Percentiles rank a stretch among this genome's conserved stretches.
Evolutionary conservation across 2,329 filamentous ascomycete species (phyloP).

Genomic region (Penicillium sp.): DNA sequence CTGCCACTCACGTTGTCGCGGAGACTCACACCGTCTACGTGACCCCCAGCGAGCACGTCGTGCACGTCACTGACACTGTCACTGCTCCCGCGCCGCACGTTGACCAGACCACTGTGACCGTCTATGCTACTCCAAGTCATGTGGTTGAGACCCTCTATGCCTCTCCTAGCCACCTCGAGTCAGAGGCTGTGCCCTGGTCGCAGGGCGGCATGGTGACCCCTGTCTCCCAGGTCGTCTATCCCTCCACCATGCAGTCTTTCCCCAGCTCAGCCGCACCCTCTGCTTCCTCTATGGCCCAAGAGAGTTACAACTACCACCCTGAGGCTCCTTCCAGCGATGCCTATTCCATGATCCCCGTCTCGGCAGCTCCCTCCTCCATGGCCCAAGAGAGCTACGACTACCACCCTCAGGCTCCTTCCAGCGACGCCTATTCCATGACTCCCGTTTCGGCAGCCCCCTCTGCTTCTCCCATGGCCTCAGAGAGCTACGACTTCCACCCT

Average conservation of each 20-base stretch:
- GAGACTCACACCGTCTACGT: slow-evolving; percentile 14
- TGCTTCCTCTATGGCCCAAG: too few relatives aligned
- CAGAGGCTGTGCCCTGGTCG: not conserved
- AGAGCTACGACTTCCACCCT: too few relatives aligned
- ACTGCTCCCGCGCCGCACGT: slow-evolving; percentile 2
- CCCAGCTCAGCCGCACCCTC: not conserved
- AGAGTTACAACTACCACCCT: too few relatives aligned
- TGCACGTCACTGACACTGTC: slow-evolving; percentile 4
- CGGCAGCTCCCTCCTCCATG: not conserved
- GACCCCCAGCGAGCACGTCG: slow-evolving; percentile 3
- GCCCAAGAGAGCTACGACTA: slow-evolving; percentile 9
- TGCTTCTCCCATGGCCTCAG: too few relatives aligned
- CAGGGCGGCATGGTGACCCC: not conserved
- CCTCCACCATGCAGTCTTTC: not conserved
- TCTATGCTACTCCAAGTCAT: slow-evolving; percentile 3
- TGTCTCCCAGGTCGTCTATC: slow-evolving; percentile 7
- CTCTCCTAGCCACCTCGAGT: slow-evolving; percentile 3
- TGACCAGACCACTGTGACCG: slow-evolving; percentile 16
- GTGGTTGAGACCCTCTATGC: slow-evolving; percentile 5
- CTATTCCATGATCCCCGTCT: too few relatives aligned
- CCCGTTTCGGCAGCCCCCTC: slow-evolving; percentile 18
- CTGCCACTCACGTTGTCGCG: slow-evolving; percentile 11
- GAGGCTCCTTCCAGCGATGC: too few relatives aligned
- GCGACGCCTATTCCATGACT: slow-evolving; percentile 25
- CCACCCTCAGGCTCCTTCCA: slow-evolving; percentile 10